Base-by-base conservation (phyloP, 495 filamentous ascomycete species). In the Haplographium delicatum region DNA sequence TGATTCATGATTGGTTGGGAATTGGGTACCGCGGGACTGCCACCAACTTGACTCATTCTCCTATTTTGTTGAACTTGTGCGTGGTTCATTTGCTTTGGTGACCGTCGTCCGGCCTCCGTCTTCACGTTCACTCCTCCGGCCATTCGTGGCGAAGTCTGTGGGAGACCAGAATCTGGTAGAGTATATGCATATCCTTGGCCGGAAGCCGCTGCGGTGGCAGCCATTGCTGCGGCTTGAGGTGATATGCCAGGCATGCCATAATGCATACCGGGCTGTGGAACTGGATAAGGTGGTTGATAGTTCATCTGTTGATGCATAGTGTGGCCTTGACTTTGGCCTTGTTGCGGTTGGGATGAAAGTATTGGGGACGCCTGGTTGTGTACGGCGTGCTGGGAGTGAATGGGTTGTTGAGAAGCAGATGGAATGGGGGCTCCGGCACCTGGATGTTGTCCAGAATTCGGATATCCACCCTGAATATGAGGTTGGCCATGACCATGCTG, bases 201-300 rank as follows among this genome's bases (percentile, higher is more conserved):
- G 18, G 83, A 82, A 6, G 83, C 83, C 5, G 83, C 83, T 31
- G 83, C 83, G 7, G 82, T 85, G 28, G 75, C 75, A 23, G 83
- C 83, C 80, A 85, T 83, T 34, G 83, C 83, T 11, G 83, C 82
- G 20, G 81, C 81, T 57, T 84, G 80, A 0, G 72, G 62, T n/a
- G 68, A 63, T 23, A 76, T 72, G 25, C 67, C 64, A 8, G 77
- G 71, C 61, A 83, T 76, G 37, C 70, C 75, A 67, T 85, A 83
- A 54, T 81, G 80, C 71, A 82, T 79, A 50, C 68, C 68, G 47
- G 70, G 72, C 42, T 73, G 72, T 47, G 74, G 72, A 18, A 84
- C 74, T 52, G 66, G 71, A 51, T 84, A 84, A 50, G 74, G 68
- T 47, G 73, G 62, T 51, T 74, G 71, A 62, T 86, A 85, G 26